Evolutionary conservation across 1,284 basidiomycete species (phyloP).

Genomic region (Rhodotorula mucilaginosa): DNA sequence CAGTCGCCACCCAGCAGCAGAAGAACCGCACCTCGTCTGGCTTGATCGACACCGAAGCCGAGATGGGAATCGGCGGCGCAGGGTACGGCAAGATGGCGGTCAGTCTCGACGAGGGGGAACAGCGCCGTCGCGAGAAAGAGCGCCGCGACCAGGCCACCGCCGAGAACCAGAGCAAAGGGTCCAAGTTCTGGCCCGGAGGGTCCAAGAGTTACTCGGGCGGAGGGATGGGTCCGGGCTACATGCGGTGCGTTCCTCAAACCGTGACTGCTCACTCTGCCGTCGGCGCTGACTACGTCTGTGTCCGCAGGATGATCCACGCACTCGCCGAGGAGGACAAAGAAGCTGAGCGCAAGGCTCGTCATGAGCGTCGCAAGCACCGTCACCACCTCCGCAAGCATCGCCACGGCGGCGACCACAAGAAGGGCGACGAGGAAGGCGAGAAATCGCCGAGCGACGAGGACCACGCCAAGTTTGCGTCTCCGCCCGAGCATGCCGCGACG

Average conservation of each 20-base stretch:
- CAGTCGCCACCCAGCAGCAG: background rate
- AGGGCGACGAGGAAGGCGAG: background rate
- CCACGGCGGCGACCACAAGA: background rate
- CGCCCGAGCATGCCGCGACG: constrained; percentile 11
- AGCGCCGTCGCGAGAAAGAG: background rate
- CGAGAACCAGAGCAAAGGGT: too few species aligned
- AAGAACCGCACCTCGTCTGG: background rate
- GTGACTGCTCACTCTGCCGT: background rate
- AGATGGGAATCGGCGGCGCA: constrained; percentile 13
- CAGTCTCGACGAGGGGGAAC: background rate
- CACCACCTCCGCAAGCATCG: background rate
- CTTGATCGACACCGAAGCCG: constrained; percentile 6
- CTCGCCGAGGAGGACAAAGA: constrained; percentile 32
- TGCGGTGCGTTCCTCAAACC: constrained; percentile 9
- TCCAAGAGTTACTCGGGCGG: constrained; percentile 17
- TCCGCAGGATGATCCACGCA: constrained; percentile 36
- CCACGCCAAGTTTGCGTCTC: background rate
- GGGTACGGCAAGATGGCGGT: constrained; percentile 9
- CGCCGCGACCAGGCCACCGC: background rate
- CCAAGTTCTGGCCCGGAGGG: constrained; percentile 6
- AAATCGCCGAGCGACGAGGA: background rate
- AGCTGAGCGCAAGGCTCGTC: background rate
- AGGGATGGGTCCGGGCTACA: constrained; percentile 24
- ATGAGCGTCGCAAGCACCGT: background rate
- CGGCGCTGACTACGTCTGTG: background rate